Conservation (phyloP, 148 eudicot species). For the Camellia granthamiana region DNA sequence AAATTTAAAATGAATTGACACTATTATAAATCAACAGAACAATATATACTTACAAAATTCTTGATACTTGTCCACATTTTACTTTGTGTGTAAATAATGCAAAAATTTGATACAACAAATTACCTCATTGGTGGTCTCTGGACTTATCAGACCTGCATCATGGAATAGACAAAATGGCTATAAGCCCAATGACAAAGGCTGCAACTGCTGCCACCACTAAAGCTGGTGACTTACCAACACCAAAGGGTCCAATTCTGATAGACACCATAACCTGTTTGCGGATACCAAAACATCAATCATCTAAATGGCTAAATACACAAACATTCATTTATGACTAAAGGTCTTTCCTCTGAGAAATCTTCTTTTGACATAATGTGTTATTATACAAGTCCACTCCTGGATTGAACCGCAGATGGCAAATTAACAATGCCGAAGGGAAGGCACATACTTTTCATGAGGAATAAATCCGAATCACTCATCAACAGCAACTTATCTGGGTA, state of each 20-base stretch:
- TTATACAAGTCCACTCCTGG: slow-evolving; percentile 12
- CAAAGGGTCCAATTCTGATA: slow-evolving; percentile 81
- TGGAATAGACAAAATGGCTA: slow-evolving; percentile 67
- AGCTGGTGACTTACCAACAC: slow-evolving; percentile 88
- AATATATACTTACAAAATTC: slow-evolving; percentile 20
- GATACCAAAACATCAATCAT: slow-evolving; percentile 15
- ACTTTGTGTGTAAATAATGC: slow-evolving; percentile 11
- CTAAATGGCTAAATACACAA: slow-evolving; percentile 10
- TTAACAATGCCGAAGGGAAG: not conserved
- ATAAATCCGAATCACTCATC: slow-evolving; percentile 23
- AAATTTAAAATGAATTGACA: not conserved
- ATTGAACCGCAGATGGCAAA: slow-evolving; percentile 16
- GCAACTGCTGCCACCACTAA: slow-evolving; percentile 68
- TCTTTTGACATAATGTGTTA: slow-evolving; percentile 4
- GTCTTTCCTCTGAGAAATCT: not conserved
- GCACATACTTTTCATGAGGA: slow-evolving; percentile 19
- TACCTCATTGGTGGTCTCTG: slow-evolving; percentile 42
- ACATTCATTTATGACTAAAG: not conserved
- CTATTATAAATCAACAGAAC: slow-evolving; percentile 18
- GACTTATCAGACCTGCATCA: slow-evolving; percentile 57
- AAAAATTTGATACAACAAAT: slow-evolving; percentile 25
- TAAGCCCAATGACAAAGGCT: slow-evolving; percentile 61
- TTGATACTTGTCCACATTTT: slow-evolving; percentile 15
- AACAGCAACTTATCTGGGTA: slow-evolving; percentile 17
- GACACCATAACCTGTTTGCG: slow-evolving; percentile 74